These are phyloP conservation scores for Teunomyces kruisii DNA, from an alignment of 805 yeast genomes.

Conservation along the genomic window DNA sequence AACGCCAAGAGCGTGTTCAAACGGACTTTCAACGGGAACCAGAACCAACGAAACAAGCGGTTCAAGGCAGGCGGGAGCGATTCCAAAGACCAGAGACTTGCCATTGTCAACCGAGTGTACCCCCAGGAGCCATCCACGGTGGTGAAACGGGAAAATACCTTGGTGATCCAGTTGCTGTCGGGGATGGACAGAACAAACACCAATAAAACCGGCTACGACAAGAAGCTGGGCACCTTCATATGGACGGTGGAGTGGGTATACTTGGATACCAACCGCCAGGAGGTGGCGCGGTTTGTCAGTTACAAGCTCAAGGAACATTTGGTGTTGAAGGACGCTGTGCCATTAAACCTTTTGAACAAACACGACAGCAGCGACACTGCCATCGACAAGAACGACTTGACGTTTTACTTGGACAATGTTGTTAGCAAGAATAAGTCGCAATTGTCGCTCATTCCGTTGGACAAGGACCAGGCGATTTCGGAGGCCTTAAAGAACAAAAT, in stretches of 20 bases:
- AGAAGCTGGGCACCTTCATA: constrained; percentile 54
- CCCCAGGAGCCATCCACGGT: constrained; percentile 27
- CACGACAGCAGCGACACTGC: constrained; percentile 7
- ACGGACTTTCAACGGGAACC: constrained; percentile 16
- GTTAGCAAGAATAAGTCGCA: constrained; percentile 9
- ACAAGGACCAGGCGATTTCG: constrained; percentile 37
- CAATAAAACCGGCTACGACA: constrained; percentile 73
- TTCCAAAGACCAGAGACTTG: constrained; percentile 23
- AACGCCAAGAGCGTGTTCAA: constrained; percentile 45
- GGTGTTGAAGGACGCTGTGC: constrained; percentile 39
- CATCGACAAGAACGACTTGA: constrained; percentile 25
- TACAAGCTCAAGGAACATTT: constrained; percentile 41
- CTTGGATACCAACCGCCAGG: constrained; percentile 27
- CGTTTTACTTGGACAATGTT: constrained; percentile 35
- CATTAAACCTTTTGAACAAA: constrained; percentile 31
- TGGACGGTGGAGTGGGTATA: constrained; percentile 83
- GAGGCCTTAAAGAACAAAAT: constrained; percentile 53
- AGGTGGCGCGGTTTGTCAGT: constrained; percentile 38
- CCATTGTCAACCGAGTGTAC: constrained; percentile 19
- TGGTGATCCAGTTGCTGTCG: constrained; percentile 58
- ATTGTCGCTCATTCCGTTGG: constrained; percentile 37
- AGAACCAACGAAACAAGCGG: constrained; percentile 16
- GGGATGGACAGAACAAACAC: constrained; percentile 70
- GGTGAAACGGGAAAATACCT: constrained; percentile 61
- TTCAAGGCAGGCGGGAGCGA: constrained; percentile 15